A percentile compares a stretch with the other conserved stretches of the same genome.
Evolutionary conservation across 805 yeast genomes (phyloP).

Genomic region (Saturnispora dispora): DNA sequence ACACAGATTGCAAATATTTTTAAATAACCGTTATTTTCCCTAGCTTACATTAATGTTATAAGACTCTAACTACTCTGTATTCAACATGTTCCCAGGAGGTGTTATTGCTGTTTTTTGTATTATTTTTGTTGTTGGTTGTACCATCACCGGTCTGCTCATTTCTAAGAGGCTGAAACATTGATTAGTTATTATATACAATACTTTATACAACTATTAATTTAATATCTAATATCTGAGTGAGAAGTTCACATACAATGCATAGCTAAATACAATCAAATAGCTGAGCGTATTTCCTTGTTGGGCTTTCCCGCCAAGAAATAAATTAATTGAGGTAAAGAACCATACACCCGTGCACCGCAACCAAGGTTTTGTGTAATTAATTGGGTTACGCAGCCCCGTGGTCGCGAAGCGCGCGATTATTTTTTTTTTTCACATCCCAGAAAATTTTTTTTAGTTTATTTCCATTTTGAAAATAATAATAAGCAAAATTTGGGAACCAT

Average conservation of each 20-base stretch:
- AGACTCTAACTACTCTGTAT: background rate
- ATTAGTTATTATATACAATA: slow-evolving; percentile 6
- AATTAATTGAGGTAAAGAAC: too few relatives aligned
- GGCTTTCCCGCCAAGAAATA: too few relatives aligned
- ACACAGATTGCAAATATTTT: background rate
- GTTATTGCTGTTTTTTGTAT: slow-evolving; percentile 53
- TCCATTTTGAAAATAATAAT: background rate
- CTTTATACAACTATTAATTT: too few relatives aligned
- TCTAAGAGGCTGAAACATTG: slow-evolving; percentile 29
- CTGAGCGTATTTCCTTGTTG: too few relatives aligned
- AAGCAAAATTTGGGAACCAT: background rate
- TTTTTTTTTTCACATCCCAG: slow-evolving; percentile 8
- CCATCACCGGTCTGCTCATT: slow-evolving; percentile 23
- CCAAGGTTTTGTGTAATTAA: background rate
- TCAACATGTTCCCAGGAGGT: slow-evolving; percentile 53
- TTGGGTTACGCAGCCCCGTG: background rate
- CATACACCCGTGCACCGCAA: too few relatives aligned
- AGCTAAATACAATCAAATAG: too few relatives aligned
- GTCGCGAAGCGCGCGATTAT: background rate
- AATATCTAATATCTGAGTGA: too few relatives aligned
- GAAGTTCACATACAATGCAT: too few relatives aligned
- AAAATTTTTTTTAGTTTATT: too few relatives aligned
- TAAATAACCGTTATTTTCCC: background rate
- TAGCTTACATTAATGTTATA: background rate
- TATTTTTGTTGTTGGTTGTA: slow-evolving; percentile 37